Evolutionary conservation across 2,329 filamentous ascomycete genomes (phyloP).

Genomic region (Botryotinia convoluta): DNA sequence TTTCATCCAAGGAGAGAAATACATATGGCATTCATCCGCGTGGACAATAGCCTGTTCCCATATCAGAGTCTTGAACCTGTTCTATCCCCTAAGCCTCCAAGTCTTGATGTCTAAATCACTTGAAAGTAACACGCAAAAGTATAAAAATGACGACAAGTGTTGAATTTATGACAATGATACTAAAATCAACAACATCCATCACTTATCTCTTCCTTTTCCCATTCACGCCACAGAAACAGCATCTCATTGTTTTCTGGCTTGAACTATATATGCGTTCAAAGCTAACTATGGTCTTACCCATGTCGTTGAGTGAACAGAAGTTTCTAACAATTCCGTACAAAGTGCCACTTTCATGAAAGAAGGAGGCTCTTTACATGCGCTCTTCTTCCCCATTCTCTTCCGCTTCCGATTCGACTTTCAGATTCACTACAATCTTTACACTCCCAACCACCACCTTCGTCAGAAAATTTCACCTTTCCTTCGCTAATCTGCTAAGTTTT

Average conservation of each 20-base stretch:
- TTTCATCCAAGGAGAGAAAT: not conserved
- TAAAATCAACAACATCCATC: not conserved
- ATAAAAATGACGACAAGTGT: not conserved
- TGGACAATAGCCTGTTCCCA: not conserved
- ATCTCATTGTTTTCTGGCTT: not conserved
- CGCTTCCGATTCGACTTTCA: not conserved
- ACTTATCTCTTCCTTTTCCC: not conserved
- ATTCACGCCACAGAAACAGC: not conserved
- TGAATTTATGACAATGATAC: not conserved
- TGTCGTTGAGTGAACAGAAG: rapidly evolving
- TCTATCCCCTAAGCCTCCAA: not conserved
- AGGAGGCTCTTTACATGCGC: not conserved
- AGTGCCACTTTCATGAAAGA: rapidly evolving
- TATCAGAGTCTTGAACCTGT: not conserved
- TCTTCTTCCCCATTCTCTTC: not conserved
- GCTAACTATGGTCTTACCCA: not conserved
- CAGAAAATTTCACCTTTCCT: not conserved
- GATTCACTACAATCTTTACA: not conserved
- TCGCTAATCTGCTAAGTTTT: not conserved
- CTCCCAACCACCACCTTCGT: not conserved
- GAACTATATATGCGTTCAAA: not conserved
- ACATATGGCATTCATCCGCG: not conserved
- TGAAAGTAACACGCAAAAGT: not conserved
- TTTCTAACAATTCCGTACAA: rapidly evolving
- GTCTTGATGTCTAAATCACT: not conserved